phyloP scores from a whole-genome alignment of 768 basidiomycete genomes.

The Mycena belliarum region DNA sequence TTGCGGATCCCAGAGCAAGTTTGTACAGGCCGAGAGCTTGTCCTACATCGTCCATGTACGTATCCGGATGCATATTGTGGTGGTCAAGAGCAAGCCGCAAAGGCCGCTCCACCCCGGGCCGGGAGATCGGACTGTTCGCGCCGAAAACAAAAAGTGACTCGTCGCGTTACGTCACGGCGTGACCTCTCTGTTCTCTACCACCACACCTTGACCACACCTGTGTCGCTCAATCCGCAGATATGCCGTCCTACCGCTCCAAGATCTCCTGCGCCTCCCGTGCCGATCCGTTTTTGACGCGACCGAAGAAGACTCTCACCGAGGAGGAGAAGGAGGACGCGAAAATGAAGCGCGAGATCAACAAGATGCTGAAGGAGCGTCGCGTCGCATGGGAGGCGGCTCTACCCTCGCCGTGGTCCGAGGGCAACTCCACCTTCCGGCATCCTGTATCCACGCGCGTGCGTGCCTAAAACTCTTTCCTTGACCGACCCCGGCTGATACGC shows the following conservation, averaged over 20 bases:
- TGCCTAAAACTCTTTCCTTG: background rate
- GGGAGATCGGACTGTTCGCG: no score
- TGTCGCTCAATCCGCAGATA: background rate
- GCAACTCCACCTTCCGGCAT: background rate
- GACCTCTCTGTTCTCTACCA: background rate
- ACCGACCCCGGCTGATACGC: background rate
- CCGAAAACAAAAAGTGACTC: background rate
- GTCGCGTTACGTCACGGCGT: background rate
- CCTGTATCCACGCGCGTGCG: background rate
- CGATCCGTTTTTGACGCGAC: background rate
- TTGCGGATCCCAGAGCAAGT: no score
- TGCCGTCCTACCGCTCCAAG: background rate
- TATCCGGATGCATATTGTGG: no score
- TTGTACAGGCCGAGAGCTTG: no score
- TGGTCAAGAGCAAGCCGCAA: no score
- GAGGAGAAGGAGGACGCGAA: slow-evolving; percentile 6
- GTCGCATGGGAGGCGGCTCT: background rate
- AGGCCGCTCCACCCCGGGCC: no score
- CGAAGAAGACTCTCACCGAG: background rate
- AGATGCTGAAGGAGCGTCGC: background rate
- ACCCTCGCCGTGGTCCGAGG: background rate
- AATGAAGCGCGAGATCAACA: background rate
- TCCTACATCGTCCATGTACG: no score
- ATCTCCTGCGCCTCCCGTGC: background rate
- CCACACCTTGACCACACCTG: no score